Base-by-base conservation (phyloP, 768 basidiomycete genomes). In the Lactarius deliciosus region DNA sequence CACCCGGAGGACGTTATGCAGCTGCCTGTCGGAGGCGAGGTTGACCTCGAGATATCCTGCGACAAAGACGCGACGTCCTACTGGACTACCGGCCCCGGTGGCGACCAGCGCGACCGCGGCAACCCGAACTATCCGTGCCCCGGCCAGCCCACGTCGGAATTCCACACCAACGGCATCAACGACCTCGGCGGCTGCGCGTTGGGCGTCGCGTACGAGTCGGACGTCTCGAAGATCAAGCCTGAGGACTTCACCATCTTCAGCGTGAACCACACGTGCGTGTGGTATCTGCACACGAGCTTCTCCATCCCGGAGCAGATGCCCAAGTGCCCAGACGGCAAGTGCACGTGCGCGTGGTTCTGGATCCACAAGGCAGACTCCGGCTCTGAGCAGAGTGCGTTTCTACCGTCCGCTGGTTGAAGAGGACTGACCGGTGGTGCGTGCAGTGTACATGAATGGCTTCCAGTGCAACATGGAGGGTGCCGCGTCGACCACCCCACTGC, bases 281-380 rank as follows among this genome's bases (percentile, higher is more conserved):
- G 81, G 80, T 68, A 68, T 54, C 69, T 77, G 38, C 69, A 76
- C 67, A 82, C 79, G 30, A 70, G 69, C 55, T 83, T 81, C 69
- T 61, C 74, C n/a, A 74, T 83, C 40, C 83, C 82, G 6, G 74
- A 72, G 3, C 69, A 75, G 9, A 76, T 84, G 74, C 82, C 82
- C 7, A 63, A 76, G 20, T 83, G 82, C 68, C 79, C 80, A 3
- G 62, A 75, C 5, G 80, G 74, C 16, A 77, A 75, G n/a, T 83
- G 82, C 71, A 73, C 76, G 62, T 83, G 82, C 73, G 75, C 80
- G 28, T 81, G 75, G 75, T 74, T 74, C 73, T 81, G 80, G 81
- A 76, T 77, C 10, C 79, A 81, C 68, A 71, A 66, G 20, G 69
- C 47, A 4, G 75, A 78, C 47, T 76, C 75, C 28, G 79, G 79